Evolutionary conservation across 805 yeast species (phyloP), one percentile per base, ranked within the genome.

Genomic region (Candida xiaguanensis): DNA sequence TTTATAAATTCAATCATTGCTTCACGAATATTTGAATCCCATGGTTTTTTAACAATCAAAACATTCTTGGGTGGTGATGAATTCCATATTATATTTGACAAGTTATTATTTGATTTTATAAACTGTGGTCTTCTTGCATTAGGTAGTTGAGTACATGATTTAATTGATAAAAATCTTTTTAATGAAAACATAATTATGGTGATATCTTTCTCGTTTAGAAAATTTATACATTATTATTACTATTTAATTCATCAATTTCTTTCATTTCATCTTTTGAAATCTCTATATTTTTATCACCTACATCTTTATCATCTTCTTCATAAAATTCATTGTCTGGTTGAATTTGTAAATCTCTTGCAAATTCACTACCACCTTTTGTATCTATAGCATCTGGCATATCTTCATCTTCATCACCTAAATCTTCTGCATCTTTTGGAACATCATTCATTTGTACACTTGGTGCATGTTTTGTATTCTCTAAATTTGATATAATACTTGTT

Each of bases 401-500:
- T 60, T 89, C 96, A 18, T 85, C 91, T 39, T 78, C 93, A 52
- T 86, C 95, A 16, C 88, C 95, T 42, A 74, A 70, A 50, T 89
- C 95, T 51, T 86, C 95, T n/a, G 78, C 72, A 61, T 91, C 97
- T 28, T 79, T 74, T 6, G 98, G 98, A 19, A 87, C 93, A 37
- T 83, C 76, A 49, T 86, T 83, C 80, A 88, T 77, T 63, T 91
- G 98, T 24, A 91, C 97, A 39, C 95, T 85, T n/a, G 99, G 99
- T 0, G 97, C 95, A 62, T 83, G 88, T 61, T 85, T 82, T n/a
- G 97, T 88, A 52, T 85, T 78, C 52, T 88, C 95, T 55, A 91
- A 69, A 64, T 86, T 89, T 43, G 77, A 68, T 39, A 84, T 73
- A 39, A 91, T 85, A 52, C 83, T 85, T 9, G 85, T 74, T 54